phyloP scores from a whole-genome alignment of 148 eudicot species.

The Talinum fruticosum region DNA sequence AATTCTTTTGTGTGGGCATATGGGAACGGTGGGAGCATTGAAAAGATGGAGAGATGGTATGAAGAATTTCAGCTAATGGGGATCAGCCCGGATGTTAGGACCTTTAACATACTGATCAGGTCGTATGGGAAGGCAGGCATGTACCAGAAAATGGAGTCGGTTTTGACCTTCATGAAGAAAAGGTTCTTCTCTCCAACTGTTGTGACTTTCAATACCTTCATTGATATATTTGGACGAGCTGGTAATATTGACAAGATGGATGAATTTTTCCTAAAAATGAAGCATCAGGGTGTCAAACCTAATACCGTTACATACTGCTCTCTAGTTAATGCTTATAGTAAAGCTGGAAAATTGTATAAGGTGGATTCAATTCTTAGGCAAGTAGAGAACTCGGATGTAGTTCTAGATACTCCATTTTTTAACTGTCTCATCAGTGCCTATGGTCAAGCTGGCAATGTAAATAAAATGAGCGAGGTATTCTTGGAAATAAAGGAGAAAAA shows the following conservation, averaged over 20 bases:
- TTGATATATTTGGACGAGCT: slow-evolving; percentile 60
- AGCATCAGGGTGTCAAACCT: slow-evolving; percentile 88
- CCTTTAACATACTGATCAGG: slow-evolving; percentile 72
- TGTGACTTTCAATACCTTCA: slow-evolving; percentile 68
- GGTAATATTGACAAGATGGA: slow-evolving; percentile 64
- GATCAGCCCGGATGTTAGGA: slow-evolving; percentile 64
- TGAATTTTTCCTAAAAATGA: slow-evolving; percentile 72
- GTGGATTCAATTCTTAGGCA: slow-evolving; percentile 80
- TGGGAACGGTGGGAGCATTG: slow-evolving; percentile 56
- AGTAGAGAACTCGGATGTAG: slow-evolving; percentile 70
- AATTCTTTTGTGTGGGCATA: slow-evolving; percentile 76
- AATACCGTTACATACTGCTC: slow-evolving; percentile 73
- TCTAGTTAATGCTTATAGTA: slow-evolving; percentile 68
- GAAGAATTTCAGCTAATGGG: slow-evolving; percentile 88
- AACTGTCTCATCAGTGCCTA: slow-evolving; percentile 70
- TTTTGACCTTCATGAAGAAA: slow-evolving; percentile 64
- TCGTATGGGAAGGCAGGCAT: slow-evolving; percentile 76
- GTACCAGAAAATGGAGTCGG: slow-evolving; percentile 65
- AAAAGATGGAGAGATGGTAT: slow-evolving; percentile 83
- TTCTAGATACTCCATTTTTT: slow-evolving; percentile 75
- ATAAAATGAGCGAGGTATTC: slow-evolving; percentile 50
- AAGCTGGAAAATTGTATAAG: slow-evolving; percentile 54
- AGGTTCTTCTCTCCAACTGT: slow-evolving; percentile 67
- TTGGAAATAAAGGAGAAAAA: slow-evolving; percentile 54
- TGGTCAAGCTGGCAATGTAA: slow-evolving; percentile 67